Conservation (phyloP, 345 rosid species). For the Orychophragmus violaceus region DNA sequence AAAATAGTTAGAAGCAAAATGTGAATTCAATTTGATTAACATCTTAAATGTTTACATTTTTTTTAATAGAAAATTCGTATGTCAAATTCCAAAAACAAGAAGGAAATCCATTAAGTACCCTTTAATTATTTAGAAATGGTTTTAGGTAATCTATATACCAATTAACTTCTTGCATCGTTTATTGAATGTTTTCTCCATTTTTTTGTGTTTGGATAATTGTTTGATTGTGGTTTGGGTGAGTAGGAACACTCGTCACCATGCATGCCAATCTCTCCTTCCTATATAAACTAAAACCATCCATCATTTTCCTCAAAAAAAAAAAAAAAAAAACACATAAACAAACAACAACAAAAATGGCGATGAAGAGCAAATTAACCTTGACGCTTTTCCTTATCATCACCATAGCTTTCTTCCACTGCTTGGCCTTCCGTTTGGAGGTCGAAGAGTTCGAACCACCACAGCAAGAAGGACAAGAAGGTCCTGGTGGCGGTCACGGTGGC, state of each 20-base stretch:
- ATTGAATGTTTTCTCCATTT: not conserved
- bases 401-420: conserved; percentile 18
- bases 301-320: not conserved
- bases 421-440: conserved; percentile 8
- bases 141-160: too few species aligned
- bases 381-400: conserved; percentile 15
- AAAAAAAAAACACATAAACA: not conserved
- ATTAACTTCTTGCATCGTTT: not conserved
- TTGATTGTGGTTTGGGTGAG: not conserved
- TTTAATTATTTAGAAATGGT: too few species aligned
- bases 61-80: too few species aligned
- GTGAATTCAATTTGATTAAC: not conserved
- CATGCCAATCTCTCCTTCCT: conserved; percentile 21
- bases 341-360: not conserved
- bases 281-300: conserved; percentile 4
- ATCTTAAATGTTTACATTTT: not conserved
- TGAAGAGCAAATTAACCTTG: not conserved
- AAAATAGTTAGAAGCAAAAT: not conserved
- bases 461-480: conserved; percentile 5
- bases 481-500: not conserved
- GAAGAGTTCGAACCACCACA: conserved; percentile 33
- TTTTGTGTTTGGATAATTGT: conserved; percentile 13
- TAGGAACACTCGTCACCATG: conserved; percentile 37
- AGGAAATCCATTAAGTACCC: too few species aligned
- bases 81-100: not conserved